Evolutionary conservation across 129 eudicot genomes (phyloP).

Genomic region (Rutidosis leptorrhynchoides): DNA sequence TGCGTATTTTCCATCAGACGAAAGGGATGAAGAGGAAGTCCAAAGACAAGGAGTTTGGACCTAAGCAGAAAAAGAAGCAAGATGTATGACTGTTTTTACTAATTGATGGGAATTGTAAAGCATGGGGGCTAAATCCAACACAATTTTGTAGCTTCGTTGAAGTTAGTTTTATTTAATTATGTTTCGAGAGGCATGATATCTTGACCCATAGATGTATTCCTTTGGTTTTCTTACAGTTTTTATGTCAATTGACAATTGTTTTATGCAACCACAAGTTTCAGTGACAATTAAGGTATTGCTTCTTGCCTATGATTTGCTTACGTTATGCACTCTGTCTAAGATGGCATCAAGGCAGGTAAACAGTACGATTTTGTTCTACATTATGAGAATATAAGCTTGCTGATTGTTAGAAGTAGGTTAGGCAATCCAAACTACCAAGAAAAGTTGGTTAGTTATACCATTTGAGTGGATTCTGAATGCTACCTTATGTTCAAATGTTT

Average conservation of each 20-base stretch:
- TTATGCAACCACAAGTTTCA: not conserved
- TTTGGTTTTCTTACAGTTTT: conserved; percentile 1
- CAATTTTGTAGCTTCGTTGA: conserved; percentile 41
- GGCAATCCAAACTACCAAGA: not conserved
- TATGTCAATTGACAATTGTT: not conserved
- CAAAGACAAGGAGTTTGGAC: conserved; percentile 40
- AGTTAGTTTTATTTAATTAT: not conserved
- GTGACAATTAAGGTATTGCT: not conserved
- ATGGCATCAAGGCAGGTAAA: not conserved
- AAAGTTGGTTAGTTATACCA: not conserved
- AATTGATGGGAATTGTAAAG: conserved; percentile 14
- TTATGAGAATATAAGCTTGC: not conserved
- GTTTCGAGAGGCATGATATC: conserved; percentile 17
- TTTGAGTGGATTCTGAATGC: not conserved
- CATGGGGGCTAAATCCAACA: conserved; percentile 17
- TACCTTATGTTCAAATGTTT: too few species aligned
- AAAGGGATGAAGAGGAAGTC: conserved; percentile 69
- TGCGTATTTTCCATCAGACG: conserved; percentile 39
- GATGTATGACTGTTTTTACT: conserved; percentile 21
- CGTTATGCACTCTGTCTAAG: not conserved
- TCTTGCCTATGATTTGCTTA: not conserved
- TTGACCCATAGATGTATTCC: conserved; percentile 4
- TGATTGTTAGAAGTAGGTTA: not conserved
- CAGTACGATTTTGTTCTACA: not conserved
- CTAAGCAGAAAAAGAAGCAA: conserved; percentile 39